Evolutionary conservation across 192 early-diverging fungal genomes (phyloP), one percentile per base, ranked within the genome.

Genomic region (Coemansia aciculifera): DNA sequence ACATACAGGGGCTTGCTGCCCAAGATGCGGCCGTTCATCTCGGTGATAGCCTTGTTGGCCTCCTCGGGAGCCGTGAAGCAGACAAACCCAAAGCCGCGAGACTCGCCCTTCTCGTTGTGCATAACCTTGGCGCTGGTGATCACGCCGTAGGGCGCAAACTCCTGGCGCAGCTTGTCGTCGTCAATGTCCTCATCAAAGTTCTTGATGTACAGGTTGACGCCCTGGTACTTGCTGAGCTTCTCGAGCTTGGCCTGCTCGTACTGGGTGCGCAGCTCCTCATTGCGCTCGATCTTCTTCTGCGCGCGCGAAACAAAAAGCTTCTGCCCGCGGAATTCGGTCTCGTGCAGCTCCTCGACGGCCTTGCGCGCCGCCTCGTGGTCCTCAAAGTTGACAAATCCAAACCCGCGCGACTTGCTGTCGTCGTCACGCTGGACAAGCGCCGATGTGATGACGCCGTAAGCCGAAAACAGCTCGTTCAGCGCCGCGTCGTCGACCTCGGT

Each of bases 61-160:
- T 99, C 98, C 74, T 98, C 96, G 52, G 98, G 95, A 38, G 92
- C 89, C n/a, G 94, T 93, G 89, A 96, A 99, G 89, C 98, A 99
- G 29, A 99, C 98, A 78, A 99, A 99, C 15, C 98, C 98, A 67
- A 99, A 99, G 39, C 96, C 95, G 76, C 94, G 92, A 75, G 93
- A 94, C 38, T 75, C 74, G 48, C 84, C 85, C 84, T 90, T 90
- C 42, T 99, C 98, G 77, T 99, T 95, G 68, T 87, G 83, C 98
- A 99, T 99, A 68, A 99, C 91, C 88, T 97, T 96, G 76, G 95
- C 95, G 32, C 90, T 93, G 79, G 96, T 98, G 74, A 99, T 99
- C 64, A 89, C 86, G 64, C 98, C 98, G 79, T 94, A 99, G 46
- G 91, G 88, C 24, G 93, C 88, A 85, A 99, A 99, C 86, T 97